phyloP scores from a whole-genome alignment of 2,329 filamentous ascomycete species.

The Neofusicoccum kwambonambiense region DNA sequence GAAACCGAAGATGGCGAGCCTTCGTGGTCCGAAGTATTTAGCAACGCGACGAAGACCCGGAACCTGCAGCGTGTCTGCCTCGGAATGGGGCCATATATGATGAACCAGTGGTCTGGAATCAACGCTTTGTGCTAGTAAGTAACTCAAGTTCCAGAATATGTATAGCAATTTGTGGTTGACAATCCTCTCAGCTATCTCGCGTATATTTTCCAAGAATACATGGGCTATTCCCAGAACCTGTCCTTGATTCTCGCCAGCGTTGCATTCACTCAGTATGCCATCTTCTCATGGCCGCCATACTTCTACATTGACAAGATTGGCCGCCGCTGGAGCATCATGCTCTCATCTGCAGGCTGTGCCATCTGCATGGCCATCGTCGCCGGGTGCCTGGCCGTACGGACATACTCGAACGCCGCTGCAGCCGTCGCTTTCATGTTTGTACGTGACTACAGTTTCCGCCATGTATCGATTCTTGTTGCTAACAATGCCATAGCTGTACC shows the following conservation, averaged over 20 bases:
- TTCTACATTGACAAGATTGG: constrained; percentile 33
- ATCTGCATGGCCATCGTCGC: constrained; percentile 36
- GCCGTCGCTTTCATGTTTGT: constrained; percentile 36
- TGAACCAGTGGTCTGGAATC: constrained; percentile 29
- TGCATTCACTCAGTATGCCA: constrained; percentile 32
- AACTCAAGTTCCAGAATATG: fast-evolving
- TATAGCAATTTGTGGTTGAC: background rate
- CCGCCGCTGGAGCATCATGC: constrained; percentile 30
- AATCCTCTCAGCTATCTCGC: constrained; percentile 26
- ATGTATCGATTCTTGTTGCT: background rate
- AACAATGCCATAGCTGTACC: background rate
- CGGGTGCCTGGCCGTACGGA: constrained; percentile 28
- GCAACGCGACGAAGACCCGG: constrained; percentile 34
- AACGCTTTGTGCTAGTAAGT: constrained; percentile 19
- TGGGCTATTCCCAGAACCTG: constrained; percentile 27
- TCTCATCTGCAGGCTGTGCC: constrained; percentile 32
- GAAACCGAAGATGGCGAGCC: constrained; percentile 28
- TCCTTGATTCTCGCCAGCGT: constrained; percentile 31
- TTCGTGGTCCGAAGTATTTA: constrained; percentile 37
- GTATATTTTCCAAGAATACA: constrained; percentile 30
- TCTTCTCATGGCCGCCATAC: constrained; percentile 33
- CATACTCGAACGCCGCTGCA: constrained; percentile 28
- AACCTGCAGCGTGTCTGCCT: constrained; percentile 38
- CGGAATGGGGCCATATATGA: constrained; percentile 39
- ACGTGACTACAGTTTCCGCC: background rate